Conservation (phyloP, 1,139 yeast species). For the Eremothecium gossypii region DNA sequence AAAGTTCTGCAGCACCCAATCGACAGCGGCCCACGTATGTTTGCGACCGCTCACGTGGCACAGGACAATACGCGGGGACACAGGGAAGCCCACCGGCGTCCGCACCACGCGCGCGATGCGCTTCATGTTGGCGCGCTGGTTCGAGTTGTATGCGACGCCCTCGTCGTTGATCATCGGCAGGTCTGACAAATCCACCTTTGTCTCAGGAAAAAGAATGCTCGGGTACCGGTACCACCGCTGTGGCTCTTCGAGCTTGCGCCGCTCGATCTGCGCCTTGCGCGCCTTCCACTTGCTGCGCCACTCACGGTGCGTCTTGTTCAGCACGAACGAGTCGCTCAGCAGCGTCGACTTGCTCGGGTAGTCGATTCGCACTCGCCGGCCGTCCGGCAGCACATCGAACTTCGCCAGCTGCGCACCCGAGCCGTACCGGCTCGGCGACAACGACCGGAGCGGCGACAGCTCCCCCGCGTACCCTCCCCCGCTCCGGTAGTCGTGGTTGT, state of each 20-base stretch:
- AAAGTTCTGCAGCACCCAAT: constrained; percentile 48
- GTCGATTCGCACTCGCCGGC: constrained; percentile 26
- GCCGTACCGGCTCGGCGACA: constrained; percentile 3
- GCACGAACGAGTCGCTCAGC: constrained; percentile 23
- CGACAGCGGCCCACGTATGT: constrained; percentile 76
- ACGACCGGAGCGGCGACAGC: constrained; percentile 4
- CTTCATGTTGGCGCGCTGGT: constrained; percentile 13
- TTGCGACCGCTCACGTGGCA: constrained; percentile 60
- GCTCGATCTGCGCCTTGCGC: constrained; percentile 13
- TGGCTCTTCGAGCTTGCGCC: constrained; percentile 10
- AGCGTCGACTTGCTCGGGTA: constrained; percentile 29
- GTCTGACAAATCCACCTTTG: constrained; percentile 5
- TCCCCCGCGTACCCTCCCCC: background rate
- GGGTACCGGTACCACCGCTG: constrained; percentile 16
- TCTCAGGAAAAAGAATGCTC: constrained; percentile 15
- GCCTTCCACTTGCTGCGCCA: constrained; percentile 22
- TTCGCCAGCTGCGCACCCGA: constrained; percentile 4
- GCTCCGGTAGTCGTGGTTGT: background rate
- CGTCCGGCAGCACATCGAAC: constrained; percentile 12
- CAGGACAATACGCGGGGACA: constrained; percentile 44
- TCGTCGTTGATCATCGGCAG: constrained; percentile 14
- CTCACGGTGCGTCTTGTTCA: constrained; percentile 17
- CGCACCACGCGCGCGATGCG: constrained; percentile 17
- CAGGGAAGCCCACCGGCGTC: constrained; percentile 17
- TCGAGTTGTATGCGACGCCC: constrained; percentile 19